Conservation (phyloP, 257 asterid genomes). For the Anisodus acutangulus region DNA sequence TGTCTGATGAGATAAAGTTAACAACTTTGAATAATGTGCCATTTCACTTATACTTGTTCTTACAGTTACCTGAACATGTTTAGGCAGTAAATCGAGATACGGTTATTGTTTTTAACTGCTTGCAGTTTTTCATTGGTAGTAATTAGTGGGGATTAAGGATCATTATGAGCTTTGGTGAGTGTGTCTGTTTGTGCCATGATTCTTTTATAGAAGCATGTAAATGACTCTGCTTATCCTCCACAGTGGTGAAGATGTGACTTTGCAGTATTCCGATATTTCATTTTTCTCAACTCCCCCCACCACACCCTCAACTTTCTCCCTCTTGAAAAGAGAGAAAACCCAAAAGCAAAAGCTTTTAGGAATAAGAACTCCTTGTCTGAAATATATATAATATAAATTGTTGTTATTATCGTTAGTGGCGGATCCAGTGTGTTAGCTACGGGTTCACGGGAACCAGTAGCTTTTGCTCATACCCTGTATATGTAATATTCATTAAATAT, state of each 20-base stretch:
- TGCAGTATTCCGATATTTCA: background rate
- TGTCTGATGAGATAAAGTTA: background rate
- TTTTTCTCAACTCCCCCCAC: background rate
- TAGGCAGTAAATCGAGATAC: background rate
- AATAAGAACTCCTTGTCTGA: constrained; percentile 17
- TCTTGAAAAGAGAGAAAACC: background rate
- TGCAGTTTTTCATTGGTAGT: background rate
- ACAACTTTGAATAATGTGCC: background rate
- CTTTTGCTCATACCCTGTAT: too few relatives aligned
- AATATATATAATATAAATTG: constrained; percentile 2
- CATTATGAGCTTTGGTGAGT: constrained; percentile 1
- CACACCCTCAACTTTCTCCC: background rate
- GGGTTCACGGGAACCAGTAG: too few relatives aligned
- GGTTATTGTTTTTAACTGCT: background rate
- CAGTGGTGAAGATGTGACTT: background rate
- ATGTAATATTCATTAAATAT: too few relatives aligned
- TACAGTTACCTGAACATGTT: background rate
- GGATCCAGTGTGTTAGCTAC: too few relatives aligned
- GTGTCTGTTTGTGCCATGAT: background rate
- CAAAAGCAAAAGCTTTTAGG: constrained; percentile 26
- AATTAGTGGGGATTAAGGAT: constrained; percentile 16
- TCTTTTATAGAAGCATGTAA: background rate
- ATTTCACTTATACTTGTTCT: background rate
- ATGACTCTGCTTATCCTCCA: background rate
- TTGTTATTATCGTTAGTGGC: background rate